Evolutionary conservation across 2,329 filamentous ascomycete genomes (phyloP), one percentile per base, ranked within the genome.

Genomic region (Ophiostoma perfectum): DNA sequence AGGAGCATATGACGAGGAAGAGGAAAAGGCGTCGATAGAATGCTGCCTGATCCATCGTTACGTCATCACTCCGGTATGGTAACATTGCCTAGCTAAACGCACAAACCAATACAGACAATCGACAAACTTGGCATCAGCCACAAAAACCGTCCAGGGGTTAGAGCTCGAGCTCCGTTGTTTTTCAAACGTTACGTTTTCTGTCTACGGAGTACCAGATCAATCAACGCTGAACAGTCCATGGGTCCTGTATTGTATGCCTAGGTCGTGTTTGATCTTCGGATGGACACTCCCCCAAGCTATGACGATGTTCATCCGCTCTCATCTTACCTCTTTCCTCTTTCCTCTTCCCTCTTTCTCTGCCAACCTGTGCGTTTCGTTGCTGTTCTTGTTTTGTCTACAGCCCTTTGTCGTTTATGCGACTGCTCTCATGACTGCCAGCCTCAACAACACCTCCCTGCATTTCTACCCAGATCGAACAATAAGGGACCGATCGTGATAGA

Each of bases 101-200:
- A 27, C 27, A 27, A 27, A 27, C 27, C 27, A 27, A 27, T 27
- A 27, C 27, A 27, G 27, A 27, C 27, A 27, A 2, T 27, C 27
- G 27, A 16, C 45, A 49, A 49, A 55, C 49, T 55, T 55, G 49
- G 49, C 49, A 55, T 18, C 49, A 27, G 49, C 49, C 49, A 55
- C 49, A 55, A 27, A 55, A 7, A 27, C 1, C 27, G 27, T 27
- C 16, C 47, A n/a, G 18, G 18, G 18, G 47, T 45, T 45, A 2
- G 14, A 52, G 18, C 3, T 27, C 18, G 0, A 55, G 49, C n/a
- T 9, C n/a, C 18, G 49, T 27, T 18, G 49, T 55, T 11, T 55
- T 8, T 6, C 7, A 52, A 47, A 5, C 12, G 5, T 27, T 55
- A 36, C 18, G n/a, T 27, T 18, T n/a, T 2, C 14, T 45, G 42